phyloP scores from a whole-genome alignment of 352 stramenopile genomes.

The Pythium sp. region DNA sequence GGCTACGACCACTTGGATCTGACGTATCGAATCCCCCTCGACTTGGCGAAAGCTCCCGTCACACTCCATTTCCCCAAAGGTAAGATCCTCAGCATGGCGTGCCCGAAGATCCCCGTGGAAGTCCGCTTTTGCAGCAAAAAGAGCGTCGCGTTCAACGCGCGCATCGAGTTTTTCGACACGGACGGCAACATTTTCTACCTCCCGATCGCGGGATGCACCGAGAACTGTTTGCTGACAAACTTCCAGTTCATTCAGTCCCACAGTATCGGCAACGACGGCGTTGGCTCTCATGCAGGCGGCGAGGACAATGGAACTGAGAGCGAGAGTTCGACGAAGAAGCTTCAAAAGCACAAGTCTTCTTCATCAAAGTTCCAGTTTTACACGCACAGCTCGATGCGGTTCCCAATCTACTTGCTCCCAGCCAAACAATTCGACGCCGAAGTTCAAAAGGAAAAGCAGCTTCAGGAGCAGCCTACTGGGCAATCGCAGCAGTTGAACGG shows the following conservation, averaged over 20 bases:
- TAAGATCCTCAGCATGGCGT: conserved; percentile 82
- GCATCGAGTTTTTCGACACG: conserved; percentile 91
- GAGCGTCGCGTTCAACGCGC: conserved; percentile 89
- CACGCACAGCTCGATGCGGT: conserved; percentile 47
- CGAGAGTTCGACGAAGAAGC: neutral
- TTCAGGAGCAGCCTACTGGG: conserved; percentile 10
- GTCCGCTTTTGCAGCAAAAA: conserved; percentile 77
- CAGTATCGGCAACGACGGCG: conserved; percentile 7
- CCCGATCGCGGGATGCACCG: conserved; percentile 79
- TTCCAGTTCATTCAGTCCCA: conserved; percentile 77
- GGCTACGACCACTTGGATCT: conserved; percentile 92
- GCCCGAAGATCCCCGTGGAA: conserved; percentile 77
- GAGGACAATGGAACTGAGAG: neutral
- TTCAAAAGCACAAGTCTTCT: neutral
- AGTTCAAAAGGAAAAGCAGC: conserved; percentile 24
- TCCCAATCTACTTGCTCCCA: conserved; percentile 59
- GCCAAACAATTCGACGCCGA: conserved; percentile 42
- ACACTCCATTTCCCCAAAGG: conserved; percentile 88
- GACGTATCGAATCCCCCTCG: conserved; percentile 70
- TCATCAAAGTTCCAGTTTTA: conserved; percentile 32
- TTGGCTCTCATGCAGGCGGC: neutral
- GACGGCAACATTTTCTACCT: conserved; percentile 88
- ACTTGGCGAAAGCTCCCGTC: conserved; percentile 77
- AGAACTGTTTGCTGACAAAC: conserved; percentile 93
- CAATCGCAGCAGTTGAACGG: conserved; percentile 19